Percentiles rank a stretch among this genome's conserved stretches.
phyloP scores from a whole-genome alignment of 2,329 filamentous ascomycete species.

The Trichophaea hybrida region DNA sequence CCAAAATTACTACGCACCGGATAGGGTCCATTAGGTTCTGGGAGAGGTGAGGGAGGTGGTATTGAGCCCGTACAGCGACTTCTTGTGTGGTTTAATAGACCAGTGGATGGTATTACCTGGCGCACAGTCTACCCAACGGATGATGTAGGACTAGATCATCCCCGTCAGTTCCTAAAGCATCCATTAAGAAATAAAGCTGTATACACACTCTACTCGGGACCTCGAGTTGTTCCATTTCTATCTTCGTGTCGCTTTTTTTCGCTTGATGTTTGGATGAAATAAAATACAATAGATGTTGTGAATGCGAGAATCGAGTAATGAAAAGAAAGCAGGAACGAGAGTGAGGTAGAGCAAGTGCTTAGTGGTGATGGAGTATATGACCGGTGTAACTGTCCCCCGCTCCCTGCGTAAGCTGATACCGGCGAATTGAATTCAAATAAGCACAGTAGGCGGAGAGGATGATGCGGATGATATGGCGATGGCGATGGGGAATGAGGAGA shows the following conservation, averaged over 20 bases:
- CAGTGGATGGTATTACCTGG: constrained; percentile 87
- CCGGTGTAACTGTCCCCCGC: too few relatives aligned
- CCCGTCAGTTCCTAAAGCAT: constrained; percentile 6
- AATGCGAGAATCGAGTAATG: too few relatives aligned
- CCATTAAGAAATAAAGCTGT: constrained; percentile 12
- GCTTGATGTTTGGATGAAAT: background rate
- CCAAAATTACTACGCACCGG: constrained; percentile 61
- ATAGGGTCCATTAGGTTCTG: constrained; percentile 10
- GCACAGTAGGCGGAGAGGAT: too few relatives aligned
- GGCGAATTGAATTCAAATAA: too few relatives aligned
- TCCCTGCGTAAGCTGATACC: too few relatives aligned
- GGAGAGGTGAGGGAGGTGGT: background rate
- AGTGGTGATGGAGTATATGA: too few relatives aligned
- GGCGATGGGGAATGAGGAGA: too few relatives aligned
- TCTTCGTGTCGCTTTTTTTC: background rate
- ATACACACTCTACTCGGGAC: constrained; percentile 82
- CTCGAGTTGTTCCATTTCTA: constrained; percentile 85
- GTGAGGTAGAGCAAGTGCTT: too few relatives aligned
- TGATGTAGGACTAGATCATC: constrained; percentile 62
- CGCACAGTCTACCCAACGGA: constrained; percentile 89
- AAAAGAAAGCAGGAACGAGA: too few relatives aligned
- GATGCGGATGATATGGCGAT: too few relatives aligned
- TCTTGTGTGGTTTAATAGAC: constrained; percentile 96
- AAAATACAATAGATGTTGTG: too few relatives aligned
- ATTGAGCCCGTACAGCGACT: constrained; percentile 54